phyloP scores from a whole-genome alignment of 1,284 basidiomycete species.

The Mycosarcoma maydis region DNA sequence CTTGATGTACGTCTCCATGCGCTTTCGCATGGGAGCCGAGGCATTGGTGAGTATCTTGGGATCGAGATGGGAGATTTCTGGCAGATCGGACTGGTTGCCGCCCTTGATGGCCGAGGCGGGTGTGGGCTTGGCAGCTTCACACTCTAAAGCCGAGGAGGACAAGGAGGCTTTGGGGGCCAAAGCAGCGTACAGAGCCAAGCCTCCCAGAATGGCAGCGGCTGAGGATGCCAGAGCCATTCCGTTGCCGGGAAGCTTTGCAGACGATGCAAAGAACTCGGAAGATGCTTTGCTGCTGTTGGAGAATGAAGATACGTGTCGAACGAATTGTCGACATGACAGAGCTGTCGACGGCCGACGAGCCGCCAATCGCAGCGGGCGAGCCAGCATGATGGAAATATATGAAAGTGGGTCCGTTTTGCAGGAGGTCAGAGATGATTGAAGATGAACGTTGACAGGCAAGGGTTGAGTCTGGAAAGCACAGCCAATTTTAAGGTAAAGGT shows the following conservation, averaged over 20 bases:
- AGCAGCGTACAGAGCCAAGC: slow-evolving; percentile 15
- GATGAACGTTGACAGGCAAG: not conserved
- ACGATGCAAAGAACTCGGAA: slow-evolving; percentile 8
- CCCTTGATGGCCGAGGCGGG: slow-evolving; percentile 37
- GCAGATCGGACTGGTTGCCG: slow-evolving; percentile 51
- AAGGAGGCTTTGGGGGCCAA: slow-evolving; percentile 3
- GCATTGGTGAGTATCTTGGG: slow-evolving; percentile 46
- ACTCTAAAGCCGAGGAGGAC: slow-evolving; percentile 15
- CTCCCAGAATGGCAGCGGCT: slow-evolving; percentile 18
- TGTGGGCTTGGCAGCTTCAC: slow-evolving; percentile 36
- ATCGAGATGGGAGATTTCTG: slow-evolving; percentile 60
- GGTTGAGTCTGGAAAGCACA: not conserved
- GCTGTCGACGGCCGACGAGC: slow-evolving; percentile 8
- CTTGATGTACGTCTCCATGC: slow-evolving; percentile 82
- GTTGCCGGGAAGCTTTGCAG: slow-evolving; percentile 4
- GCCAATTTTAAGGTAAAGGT: too few species aligned
- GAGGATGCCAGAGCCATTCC: slow-evolving; percentile 10
- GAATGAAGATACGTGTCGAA: slow-evolving; percentile 22
- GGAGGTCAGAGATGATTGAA: not conserved
- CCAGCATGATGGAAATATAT: slow-evolving; percentile 13
- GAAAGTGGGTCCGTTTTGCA: not conserved
- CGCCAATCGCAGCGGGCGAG: slow-evolving; percentile 26
- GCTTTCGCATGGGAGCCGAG: slow-evolving; percentile 71
- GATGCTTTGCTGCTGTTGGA: slow-evolving; percentile 7
- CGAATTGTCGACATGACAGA: slow-evolving; percentile 3